A percentile compares a stretch with the other conserved stretches of the same genome.
Conservation (phyloP, 164 flowering plant genomes). For the Aristolochia fimbriata region DNA sequence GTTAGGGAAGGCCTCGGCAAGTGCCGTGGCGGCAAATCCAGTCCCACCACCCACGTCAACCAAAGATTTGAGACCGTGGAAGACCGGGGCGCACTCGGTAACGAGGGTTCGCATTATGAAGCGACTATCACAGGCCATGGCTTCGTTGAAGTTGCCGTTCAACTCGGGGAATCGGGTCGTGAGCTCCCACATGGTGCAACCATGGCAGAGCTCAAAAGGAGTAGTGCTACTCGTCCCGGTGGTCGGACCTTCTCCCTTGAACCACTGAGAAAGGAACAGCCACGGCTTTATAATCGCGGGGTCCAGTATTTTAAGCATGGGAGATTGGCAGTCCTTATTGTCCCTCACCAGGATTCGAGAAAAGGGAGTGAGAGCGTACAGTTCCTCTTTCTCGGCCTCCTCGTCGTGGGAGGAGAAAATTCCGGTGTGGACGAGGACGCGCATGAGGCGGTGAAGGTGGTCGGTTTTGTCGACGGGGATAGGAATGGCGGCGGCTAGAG, state of each 20-base stretch:
- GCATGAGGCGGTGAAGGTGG: constrained; percentile 8
- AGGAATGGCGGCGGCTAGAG: too few relatives aligned
- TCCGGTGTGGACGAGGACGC: constrained; percentile 15
- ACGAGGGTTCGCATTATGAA: too few relatives aligned
- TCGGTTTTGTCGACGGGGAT: too few relatives aligned
- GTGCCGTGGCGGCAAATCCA: constrained; percentile 18
- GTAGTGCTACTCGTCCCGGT: too few relatives aligned
- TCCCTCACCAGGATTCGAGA: constrained; percentile 1
- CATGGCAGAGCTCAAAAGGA: constrained; percentile 10
- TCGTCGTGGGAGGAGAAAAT: not conserved
- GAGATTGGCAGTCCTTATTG: not conserved
- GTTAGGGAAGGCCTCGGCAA: too few relatives aligned
- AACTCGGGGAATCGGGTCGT: constrained; percentile 1
- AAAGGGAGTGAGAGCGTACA: constrained; percentile 8
- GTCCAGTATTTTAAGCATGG: not conserved
- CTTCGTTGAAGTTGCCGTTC: constrained; percentile 20
- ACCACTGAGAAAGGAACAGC: not conserved
- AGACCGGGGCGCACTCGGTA: too few relatives aligned
- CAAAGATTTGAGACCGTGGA: not conserved
- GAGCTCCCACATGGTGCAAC: constrained; percentile 11
- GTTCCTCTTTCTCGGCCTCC: not conserved
- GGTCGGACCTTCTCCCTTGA: not conserved
- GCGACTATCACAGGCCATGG: too few relatives aligned
- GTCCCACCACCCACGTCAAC: constrained; percentile 1
- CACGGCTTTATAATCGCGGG: not conserved